Evolutionary conservation across 75 land plant species (phyloP), one percentile per base, ranked within the genome.

Genomic region (Chamaecyparis obtusa): DNA sequence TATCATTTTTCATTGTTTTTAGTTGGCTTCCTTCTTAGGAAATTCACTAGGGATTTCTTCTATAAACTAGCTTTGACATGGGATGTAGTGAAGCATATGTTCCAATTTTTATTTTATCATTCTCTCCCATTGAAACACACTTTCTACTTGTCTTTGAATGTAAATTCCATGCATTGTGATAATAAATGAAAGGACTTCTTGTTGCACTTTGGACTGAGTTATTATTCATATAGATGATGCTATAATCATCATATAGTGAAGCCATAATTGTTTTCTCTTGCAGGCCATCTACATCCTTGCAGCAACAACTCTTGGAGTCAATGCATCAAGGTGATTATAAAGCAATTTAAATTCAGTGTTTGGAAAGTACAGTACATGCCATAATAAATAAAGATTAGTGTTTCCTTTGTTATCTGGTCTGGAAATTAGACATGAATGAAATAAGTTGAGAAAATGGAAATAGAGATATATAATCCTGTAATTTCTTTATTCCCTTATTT

Each of bases 241-340:
- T 32, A 33, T 32, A 72, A 72, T 72, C 36, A 32, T 10, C 33
- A 32, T 72, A 72, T 72, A 72, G 76, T 72, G 76, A 72, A 72
- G 76, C 33, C 13, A 24, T 33, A 14, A 14, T 72, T 72, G 76
- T 72, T 72, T 72, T 11, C 89, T 71, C 46, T 86, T 86, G 39
- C 93, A 95, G 96, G 96, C 96, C 82, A 95, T 95, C 48, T 95
- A 95, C 86, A 44, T 81, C 24, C 87, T 95, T 86, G 96, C 96
- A 86, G 92, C 96, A 30, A 87, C 19, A 41, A 94, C 92, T 43
- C 88, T 94, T 43, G 91, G 88, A 39, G 96, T 95, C 87, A 93
- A 94, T 27, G 92, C 96, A 67, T 90, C 95, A 88, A 95, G 96
- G 96, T 95, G 89, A 83, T 37, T 72, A 0, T 33, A 33, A 30